phyloP scores from a whole-genome alignment of 208 protist genomes.

The Wallacemonas collosoma region DNA sequence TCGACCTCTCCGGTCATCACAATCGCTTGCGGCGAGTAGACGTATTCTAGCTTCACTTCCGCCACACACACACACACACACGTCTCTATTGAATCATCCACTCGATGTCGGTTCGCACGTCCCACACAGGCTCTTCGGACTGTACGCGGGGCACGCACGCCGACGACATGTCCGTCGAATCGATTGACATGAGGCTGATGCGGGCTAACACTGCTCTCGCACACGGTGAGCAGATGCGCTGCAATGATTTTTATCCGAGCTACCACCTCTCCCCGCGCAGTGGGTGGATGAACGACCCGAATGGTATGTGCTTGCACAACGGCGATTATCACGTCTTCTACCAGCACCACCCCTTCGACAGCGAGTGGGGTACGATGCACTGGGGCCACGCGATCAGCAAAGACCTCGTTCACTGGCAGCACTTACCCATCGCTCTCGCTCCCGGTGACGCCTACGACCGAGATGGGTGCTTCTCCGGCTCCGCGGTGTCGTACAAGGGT shows the following conservation, averaged over 20 bases:
- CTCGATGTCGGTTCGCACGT: not conserved
- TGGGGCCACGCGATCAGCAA: conserved; percentile 67
- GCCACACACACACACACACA: not conserved
- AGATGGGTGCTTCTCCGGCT: conserved; percentile 62
- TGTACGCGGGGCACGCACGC: not conserved
- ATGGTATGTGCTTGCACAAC: conserved; percentile 51
- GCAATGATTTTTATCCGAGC: conserved; percentile 47
- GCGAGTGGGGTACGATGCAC: conserved; percentile 57
- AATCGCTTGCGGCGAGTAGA: too few species aligned
- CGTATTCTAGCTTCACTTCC: too few species aligned
- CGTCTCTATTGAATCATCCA: not conserved
- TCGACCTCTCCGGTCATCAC: too few species aligned
- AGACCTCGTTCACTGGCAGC: conserved; percentile 64
- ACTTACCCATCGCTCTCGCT: conserved; percentile 57
- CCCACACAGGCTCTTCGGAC: not conserved
- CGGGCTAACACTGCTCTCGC: not conserved
- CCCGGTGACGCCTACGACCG: conserved; percentile 68
- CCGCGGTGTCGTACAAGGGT: conserved; percentile 34
- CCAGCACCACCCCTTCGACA: conserved; percentile 52
- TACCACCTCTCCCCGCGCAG: conserved; percentile 64
- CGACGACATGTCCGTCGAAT: not conserved
- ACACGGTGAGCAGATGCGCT: not conserved
- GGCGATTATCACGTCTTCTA: conserved; percentile 69
- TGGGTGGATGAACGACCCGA: conserved; percentile 54
- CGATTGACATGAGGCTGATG: conserved; percentile 2